Conservation (phyloP, 2,329 filamentous ascomycete species). For the Phoma sp. region DNA sequence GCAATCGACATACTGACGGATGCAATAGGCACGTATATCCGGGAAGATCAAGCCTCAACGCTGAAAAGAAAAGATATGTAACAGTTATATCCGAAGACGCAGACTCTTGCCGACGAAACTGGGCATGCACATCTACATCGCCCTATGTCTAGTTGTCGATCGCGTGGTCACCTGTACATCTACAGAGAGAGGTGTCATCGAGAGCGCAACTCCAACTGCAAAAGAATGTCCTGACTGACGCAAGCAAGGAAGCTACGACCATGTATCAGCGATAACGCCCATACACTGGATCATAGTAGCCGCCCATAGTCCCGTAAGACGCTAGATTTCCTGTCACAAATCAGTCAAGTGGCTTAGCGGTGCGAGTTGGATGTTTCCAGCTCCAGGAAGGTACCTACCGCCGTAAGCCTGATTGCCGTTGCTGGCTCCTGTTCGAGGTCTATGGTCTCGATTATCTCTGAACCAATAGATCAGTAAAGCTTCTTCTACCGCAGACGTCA, state of each 20-base stretch:
- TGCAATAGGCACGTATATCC: not conserved
- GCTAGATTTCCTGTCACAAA: conserved; percentile 6
- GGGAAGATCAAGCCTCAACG: not conserved
- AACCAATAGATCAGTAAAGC: not conserved
- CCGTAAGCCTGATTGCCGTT: conserved; percentile 1
- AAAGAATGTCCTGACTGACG: not conserved
- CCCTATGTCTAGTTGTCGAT: not conserved
- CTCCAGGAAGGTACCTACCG: not conserved
- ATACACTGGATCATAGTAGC: conserved; percentile 36
- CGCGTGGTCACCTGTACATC: conserved; percentile 22
- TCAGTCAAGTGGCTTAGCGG: conserved; percentile 9
- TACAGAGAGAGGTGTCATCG: conserved; percentile 21
- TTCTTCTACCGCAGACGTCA: not conserved
- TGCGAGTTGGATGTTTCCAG: not conserved
- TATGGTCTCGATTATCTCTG: conserved; percentile 45
- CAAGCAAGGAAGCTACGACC: not conserved
- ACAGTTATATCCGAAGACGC: conserved; percentile 6
- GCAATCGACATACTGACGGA: not conserved
- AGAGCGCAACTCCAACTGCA: not conserved
- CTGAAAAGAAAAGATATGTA: not conserved
- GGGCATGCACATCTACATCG: conserved; percentile 18
- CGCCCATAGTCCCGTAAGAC: conserved; percentile 3
- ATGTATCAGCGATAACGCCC: conserved; percentile 24
- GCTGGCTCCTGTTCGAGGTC: conserved; percentile 9
- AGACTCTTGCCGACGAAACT: conserved; percentile 8